Conservation (phyloP, 306 rosid genomes). For the Purshia tridentata region DNA sequence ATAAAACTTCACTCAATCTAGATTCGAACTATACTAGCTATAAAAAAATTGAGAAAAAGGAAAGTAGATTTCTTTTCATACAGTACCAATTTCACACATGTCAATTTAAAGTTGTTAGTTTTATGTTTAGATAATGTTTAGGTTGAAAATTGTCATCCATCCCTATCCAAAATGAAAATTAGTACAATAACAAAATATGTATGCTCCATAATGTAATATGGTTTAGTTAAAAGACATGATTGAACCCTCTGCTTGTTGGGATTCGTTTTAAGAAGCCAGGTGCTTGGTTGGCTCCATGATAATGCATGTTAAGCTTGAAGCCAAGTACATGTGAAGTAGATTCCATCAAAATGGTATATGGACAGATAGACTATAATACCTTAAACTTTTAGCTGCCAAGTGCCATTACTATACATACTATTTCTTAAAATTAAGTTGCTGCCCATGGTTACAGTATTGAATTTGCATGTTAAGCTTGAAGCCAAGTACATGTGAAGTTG, state of each 20-base stretch:
- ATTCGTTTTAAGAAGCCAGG: neutral
- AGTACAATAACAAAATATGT: too few relatives aligned
- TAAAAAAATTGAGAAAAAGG: too few relatives aligned
- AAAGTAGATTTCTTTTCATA: too few relatives aligned
- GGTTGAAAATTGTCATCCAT: too few relatives aligned
- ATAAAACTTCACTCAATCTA: too few relatives aligned
- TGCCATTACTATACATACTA: neutral
- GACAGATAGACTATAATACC: neutral
- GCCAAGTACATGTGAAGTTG: neutral
- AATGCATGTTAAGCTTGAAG: neutral
- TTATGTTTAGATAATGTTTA: too few relatives aligned
- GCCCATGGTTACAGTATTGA: neutral
- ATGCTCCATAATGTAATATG: too few relatives aligned
- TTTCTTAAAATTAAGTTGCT: neutral
- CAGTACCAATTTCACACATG: too few relatives aligned
- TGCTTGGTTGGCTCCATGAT: slow-evolving; percentile 10
- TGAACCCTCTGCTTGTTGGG: neutral
- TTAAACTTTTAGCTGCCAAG: too few relatives aligned
- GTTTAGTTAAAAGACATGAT: neutral
- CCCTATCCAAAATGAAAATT: too few relatives aligned
- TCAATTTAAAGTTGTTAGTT: too few relatives aligned
- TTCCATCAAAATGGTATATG: neutral
- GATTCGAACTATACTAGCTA: too few relatives aligned
- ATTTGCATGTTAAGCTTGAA: slow-evolving; percentile 6
- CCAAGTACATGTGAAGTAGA: slow-evolving; percentile 2